These are phyloP conservation scores for Oryza australiensis DNA, from an alignment of 176 grass and related monocot genomes.

Conservation along the genomic window DNA sequence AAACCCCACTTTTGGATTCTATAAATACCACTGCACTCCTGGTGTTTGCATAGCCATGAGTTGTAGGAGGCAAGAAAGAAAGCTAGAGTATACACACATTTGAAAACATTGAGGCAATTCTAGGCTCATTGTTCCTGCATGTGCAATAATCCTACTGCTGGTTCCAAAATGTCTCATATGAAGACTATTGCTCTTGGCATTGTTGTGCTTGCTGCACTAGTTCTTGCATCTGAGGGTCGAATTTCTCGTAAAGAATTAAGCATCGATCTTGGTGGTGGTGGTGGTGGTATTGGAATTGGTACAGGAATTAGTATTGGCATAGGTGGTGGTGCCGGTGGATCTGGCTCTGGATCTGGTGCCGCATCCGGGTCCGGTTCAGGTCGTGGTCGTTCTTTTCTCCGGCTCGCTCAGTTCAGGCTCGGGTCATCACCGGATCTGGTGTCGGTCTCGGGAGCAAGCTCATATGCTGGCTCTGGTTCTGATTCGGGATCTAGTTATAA, in stretches of 20 bases:
- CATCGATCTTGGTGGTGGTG: constrained; percentile 16
- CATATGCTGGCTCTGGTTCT: background rate
- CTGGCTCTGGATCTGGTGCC: constrained; percentile 5
- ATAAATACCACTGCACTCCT: constrained; percentile 25
- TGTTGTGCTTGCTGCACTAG: constrained; percentile 24
- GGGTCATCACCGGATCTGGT: constrained; percentile 14
- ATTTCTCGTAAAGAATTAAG: constrained; percentile 32
- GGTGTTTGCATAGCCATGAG: constrained; percentile 7
- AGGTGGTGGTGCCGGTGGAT: constrained; percentile 20
- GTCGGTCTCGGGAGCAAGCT: background rate
- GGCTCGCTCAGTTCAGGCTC: background rate
- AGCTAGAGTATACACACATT: background rate
- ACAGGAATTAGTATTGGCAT: constrained; percentile 34
- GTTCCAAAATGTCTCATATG: constrained; percentile 6
- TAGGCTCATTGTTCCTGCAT: background rate
- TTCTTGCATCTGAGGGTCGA: constrained; percentile 9
- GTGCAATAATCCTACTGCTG: background rate
- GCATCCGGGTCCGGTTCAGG: constrained; percentile 5
- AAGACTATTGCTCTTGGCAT: constrained; percentile 10
- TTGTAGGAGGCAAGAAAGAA: background rate
- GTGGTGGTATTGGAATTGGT: background rate
- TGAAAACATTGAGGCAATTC: background rate
- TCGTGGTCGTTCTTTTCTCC: background rate
- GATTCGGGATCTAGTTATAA: constrained; percentile 14
- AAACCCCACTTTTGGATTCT: background rate